Percentiles rank a stretch among this genome's conserved stretches.
phyloP scores from a whole-genome alignment of 192 early-diverging fungal species.

The Coemansia sp. region DNA sequence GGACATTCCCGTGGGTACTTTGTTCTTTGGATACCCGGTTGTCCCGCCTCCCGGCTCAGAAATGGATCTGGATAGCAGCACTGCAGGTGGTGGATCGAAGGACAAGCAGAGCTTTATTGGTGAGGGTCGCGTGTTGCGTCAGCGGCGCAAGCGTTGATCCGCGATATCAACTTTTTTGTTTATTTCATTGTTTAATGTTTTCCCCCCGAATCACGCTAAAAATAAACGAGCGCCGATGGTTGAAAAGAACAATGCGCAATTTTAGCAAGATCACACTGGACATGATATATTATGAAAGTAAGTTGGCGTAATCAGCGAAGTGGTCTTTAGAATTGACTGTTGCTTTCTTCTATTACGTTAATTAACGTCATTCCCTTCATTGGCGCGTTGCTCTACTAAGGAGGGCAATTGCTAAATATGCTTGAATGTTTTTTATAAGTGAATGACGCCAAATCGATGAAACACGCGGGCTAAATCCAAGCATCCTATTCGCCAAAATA shows the following conservation, averaged over 20 bases:
- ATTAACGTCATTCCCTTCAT: too few relatives aligned
- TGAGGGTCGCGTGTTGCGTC: constrained; percentile 38
- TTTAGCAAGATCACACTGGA: too few relatives aligned
- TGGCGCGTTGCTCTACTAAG: too few relatives aligned
- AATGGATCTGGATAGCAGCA: background rate
- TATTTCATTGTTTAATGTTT: background rate
- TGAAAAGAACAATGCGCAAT: too few relatives aligned
- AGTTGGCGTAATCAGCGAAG: too few relatives aligned
- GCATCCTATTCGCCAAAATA: background rate
- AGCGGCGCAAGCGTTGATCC: constrained; percentile 45
- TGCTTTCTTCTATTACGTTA: too few relatives aligned
- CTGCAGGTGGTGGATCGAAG: background rate
- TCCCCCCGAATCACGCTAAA: background rate
- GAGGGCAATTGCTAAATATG: too few relatives aligned
- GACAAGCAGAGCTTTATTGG: constrained; percentile 30
- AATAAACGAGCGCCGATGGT: too few relatives aligned
- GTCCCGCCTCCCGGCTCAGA: constrained; percentile 60
- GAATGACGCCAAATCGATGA: background rate
- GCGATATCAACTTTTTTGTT: background rate
- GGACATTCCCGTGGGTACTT: constrained; percentile 79
- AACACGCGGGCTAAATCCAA: background rate
- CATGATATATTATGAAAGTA: too few relatives aligned
- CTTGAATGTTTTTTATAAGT: too few relatives aligned
- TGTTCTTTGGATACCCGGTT: constrained; percentile 89
- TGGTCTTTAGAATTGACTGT: too few relatives aligned